Evolutionary conservation across 2,329 filamentous ascomycete genomes (phyloP).

Genomic region (Diplocarpon rosae): DNA sequence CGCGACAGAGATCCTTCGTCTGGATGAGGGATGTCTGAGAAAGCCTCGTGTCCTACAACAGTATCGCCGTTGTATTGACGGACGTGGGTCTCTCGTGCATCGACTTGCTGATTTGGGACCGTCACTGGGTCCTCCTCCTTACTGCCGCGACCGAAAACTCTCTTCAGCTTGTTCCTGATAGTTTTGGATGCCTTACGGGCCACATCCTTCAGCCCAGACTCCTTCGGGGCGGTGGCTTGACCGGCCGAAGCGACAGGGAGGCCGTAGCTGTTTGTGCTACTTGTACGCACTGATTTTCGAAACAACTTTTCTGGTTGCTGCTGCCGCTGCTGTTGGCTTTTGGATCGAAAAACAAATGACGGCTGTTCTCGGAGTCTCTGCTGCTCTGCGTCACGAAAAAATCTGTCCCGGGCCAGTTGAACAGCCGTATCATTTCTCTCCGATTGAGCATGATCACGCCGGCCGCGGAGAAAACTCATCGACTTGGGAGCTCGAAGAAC

Average conservation of each 20-base stretch:
- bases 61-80: slow-evolving; percentile 18
- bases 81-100: slow-evolving; percentile 30
- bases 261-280: slow-evolving; percentile 30
- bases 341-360: slow-evolving; percentile 35
- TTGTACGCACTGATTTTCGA: slow-evolving; percentile 40
- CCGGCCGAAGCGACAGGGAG: slow-evolving; percentile 24
- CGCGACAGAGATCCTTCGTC: slow-evolving; percentile 37
- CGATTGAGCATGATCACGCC: slow-evolving; percentile 14
- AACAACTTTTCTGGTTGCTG: slow-evolving; percentile 26
- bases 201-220: slow-evolving; percentile 36
- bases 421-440: slow-evolving; percentile 29
- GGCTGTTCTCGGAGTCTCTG: slow-evolving; percentile 32
- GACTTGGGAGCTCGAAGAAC: slow-evolving; percentile 40
- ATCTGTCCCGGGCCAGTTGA: slow-evolving; percentile 29
- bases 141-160: slow-evolving; percentile 37
- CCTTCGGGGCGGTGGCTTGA: slow-evolving; percentile 18
- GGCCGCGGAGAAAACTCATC: slow-evolving; percentile 39
- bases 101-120: slow-evolving; percentile 43
- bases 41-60: slow-evolving; percentile 25
- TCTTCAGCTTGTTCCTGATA: slow-evolving; percentile 50
- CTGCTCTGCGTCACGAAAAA: slow-evolving; percentile 28
- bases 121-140: slow-evolving; percentile 24
- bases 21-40: slow-evolving; percentile 27
- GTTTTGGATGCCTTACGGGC: slow-evolving; percentile 52
- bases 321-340: slow-evolving; percentile 12